Percentiles rank a stretch among this genome's conserved stretches.
These are phyloP conservation scores for Fusarium dimerum DNA, from an alignment of 2,329 filamentous ascomycete genomes.

Conservation along the genomic window DNA sequence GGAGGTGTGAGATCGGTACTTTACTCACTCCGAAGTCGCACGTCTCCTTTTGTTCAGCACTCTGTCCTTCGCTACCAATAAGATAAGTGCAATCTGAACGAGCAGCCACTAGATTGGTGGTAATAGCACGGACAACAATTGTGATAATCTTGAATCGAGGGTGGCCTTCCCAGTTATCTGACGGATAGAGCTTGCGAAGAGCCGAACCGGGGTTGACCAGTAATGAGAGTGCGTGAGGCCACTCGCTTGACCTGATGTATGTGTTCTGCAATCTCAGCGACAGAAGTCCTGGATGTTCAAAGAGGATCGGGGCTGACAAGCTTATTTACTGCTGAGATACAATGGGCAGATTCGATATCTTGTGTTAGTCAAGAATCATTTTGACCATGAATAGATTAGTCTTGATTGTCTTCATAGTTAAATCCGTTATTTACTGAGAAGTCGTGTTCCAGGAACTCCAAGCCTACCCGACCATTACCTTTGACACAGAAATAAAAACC, in stretches of 20 bases:
- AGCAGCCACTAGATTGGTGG: neutral
- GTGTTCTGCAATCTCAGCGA: neutral
- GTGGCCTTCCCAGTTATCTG: neutral
- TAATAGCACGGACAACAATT: neutral
- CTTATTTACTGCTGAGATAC: too few species aligned
- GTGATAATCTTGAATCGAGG: neutral
- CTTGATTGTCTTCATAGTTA: too few species aligned
- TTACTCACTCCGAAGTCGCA: neutral
- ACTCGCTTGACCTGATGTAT: neutral
- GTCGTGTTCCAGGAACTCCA: neutral
- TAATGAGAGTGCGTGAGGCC: neutral
- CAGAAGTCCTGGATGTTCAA: neutral
- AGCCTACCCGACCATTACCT: too few species aligned
- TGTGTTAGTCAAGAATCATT: too few species aligned
- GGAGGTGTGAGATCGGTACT: neutral
- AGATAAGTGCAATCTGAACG: neutral
- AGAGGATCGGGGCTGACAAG: too few species aligned
- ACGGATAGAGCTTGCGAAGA: neutral
- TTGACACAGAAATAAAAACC: too few species aligned
- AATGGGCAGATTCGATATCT: too few species aligned
- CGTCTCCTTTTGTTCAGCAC: neutral
- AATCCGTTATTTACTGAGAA: too few species aligned
- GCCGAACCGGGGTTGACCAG: neutral
- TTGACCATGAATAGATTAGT: too few species aligned
- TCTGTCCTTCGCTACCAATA: neutral